Conservation (phyloP, 1,139 yeast species). For the Pichia sp. region DNA sequence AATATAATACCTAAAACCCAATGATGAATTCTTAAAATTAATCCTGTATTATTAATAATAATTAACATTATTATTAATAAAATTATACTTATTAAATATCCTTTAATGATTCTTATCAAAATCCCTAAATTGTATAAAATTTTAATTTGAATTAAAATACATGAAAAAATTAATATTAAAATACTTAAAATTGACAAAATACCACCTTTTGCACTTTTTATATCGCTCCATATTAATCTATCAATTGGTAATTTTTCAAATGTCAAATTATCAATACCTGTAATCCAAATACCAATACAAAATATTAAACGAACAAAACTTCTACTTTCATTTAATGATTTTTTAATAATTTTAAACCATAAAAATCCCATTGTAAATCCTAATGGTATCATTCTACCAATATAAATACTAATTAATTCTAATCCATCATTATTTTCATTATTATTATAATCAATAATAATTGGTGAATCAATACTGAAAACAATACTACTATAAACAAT, state of each 20-base stretch:
- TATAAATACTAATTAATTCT: slow-evolving; percentile 59
- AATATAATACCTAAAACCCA: slow-evolving; percentile 74
- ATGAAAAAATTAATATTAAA: slow-evolving; percentile 37
- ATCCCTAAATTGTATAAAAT: slow-evolving; percentile 73
- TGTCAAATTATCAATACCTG: slow-evolving; percentile 78
- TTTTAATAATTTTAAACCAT: slow-evolving; percentile 39
- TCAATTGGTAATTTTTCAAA: slow-evolving; percentile 88
- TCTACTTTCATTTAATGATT: slow-evolving; percentile 22
- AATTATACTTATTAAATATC: slow-evolving; percentile 41
- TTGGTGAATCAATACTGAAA: slow-evolving; percentile 80
- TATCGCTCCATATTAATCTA: slow-evolving; percentile 64
- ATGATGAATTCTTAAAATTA: slow-evolving; percentile 81
- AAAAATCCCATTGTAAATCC: slow-evolving; percentile 65
- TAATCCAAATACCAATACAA: slow-evolving; percentile 59
- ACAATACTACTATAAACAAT: slow-evolving; percentile 42
- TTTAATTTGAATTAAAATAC: slow-evolving; percentile 70
- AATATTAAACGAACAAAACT: slow-evolving; percentile 3
- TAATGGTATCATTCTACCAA: slow-evolving; percentile 71
- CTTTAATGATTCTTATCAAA: slow-evolving; percentile 43
- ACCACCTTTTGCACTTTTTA: slow-evolving; percentile 74
- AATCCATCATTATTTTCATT: slow-evolving; percentile 39
- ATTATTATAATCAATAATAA: slow-evolving; percentile 47
- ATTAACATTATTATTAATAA: background rate
- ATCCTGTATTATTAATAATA: slow-evolving; percentile 35
- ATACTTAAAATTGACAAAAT: slow-evolving; percentile 55